Evolutionary conservation across 768 basidiomycete species (phyloP), one percentile per base, ranked within the genome.

Genomic region (Tricholoma bakamatsutake): DNA sequence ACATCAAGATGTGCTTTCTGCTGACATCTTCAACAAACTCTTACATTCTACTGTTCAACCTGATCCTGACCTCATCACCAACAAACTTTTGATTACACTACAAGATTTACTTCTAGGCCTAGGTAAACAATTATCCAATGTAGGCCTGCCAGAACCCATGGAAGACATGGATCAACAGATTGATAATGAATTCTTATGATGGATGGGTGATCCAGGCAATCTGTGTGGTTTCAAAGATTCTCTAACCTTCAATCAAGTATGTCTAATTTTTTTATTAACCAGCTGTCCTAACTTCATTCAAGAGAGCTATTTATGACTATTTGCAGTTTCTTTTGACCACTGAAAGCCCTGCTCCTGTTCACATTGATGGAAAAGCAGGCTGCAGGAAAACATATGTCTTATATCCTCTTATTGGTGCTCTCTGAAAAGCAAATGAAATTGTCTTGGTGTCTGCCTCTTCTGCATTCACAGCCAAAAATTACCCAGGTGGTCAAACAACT

Each of bases 341-440:
- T 1, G 34, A 50, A 0, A 18, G 46, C 0, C 59, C 66, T 6
- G 55, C 69, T 0, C 61, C 55, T 37, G 58, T 64, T 5, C 75
- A 74, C 53, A 52, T 77, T 8, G 70, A 76, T 57, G 74, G 75
- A 4, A 68, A 70, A 49, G 74, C 74, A 3, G 75, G 75, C 0
- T 57, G 71, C 4, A 75, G 75, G 0, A 78, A 78, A 59, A 76
- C 75, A 1, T 73, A 65, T 28, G 34, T 76, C 2, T 56, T 72
- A 1, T 68, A 68, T 30, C 62, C 73, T 0, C 53, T 77, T 6
- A 71, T 70, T 50, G 67, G 67, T 55, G 60, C 58, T 28, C 45
- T 75, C 1, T 59, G 73, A 5, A 51, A 62, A 0, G 39, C 31
- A 1, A 65, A 64, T 0, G 52, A 62, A 21, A 71, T 76, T 30